phyloP scores from a whole-genome alignment of 768 basidiomycete genomes.

The Glaciozyma martinii region DNA sequence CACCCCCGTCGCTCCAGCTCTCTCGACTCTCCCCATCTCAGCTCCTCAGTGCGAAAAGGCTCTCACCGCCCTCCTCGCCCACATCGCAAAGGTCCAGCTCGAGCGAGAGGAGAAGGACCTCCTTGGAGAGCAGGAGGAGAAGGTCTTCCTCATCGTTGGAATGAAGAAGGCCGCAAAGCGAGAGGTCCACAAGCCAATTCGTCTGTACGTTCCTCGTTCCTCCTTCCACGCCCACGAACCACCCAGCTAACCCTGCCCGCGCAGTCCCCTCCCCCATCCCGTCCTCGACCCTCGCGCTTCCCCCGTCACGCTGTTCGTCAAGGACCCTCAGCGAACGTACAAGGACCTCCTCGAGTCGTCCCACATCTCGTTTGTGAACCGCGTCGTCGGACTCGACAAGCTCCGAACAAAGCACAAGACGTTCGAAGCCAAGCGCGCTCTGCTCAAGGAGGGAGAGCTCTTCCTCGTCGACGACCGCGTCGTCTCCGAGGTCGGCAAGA shows the following conservation, averaged over 20 bases:
- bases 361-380: conserved; percentile 76
- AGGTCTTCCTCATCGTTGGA: conserved; percentile 79
- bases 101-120: conserved; percentile 60
- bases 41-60: conserved; percentile 65
- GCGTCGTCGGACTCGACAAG: conserved; percentile 84
- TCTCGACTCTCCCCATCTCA: conserved; percentile 46
- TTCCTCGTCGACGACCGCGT: conserved; percentile 91
- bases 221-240: not conserved
- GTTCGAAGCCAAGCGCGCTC: conserved; percentile 52
- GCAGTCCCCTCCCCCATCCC: conserved; percentile 66
- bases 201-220: conserved; percentile 55
- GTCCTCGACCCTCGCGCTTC: conserved; percentile 72
- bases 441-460: conserved; percentile 79
- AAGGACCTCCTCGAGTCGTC: conserved; percentile 77
- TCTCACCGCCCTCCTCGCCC: conserved; percentile 63
- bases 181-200: conserved; percentile 67
- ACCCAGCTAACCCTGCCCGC: not conserved
- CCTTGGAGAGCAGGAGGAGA: conserved; percentile 56
- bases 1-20: conserved; percentile 16
- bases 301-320: conserved; percentile 80
- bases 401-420: conserved; percentile 52
- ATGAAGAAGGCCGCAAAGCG: conserved; percentile 62
- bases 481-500: conserved; percentile 70
- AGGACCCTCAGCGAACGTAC: conserved; percentile 91
- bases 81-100: conserved; percentile 57